phyloP scores from a whole-genome alignment of 495 filamentous ascomycete species.

The Parathielavia appendiculata region DNA sequence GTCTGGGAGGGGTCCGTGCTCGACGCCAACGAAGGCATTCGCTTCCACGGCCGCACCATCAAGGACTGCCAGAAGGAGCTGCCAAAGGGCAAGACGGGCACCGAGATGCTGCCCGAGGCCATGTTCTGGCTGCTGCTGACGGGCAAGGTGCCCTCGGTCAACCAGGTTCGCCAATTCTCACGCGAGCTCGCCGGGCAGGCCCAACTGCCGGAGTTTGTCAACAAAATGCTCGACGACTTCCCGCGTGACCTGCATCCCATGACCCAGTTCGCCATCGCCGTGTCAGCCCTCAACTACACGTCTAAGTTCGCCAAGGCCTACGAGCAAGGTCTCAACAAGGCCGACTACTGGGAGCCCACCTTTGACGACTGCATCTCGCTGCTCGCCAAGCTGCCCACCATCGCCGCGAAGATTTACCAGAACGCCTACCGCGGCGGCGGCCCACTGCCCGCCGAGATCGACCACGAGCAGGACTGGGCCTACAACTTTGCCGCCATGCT shows the following conservation, averaged over 20 bases:
- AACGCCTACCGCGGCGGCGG: slow-evolving; percentile 75
- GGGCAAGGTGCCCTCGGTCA: slow-evolving; percentile 77
- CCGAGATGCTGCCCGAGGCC: slow-evolving; percentile 98
- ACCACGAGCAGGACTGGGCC: slow-evolving; percentile 86
- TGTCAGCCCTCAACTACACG: slow-evolving; percentile 87
- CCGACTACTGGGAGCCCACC: slow-evolving; percentile 97
- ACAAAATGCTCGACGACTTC: slow-evolving; percentile 84
- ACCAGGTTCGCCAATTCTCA: slow-evolving; percentile 75
- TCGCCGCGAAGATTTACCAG: slow-evolving; percentile 96
- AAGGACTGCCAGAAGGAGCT: slow-evolving; percentile 93
- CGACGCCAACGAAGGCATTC: slow-evolving; percentile 93
- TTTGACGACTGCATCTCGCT: slow-evolving; percentile 94
- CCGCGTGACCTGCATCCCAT: slow-evolving; percentile 88
- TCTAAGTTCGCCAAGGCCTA: slow-evolving; percentile 91
- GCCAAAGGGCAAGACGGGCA: slow-evolving; percentile 86
- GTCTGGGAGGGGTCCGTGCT: slow-evolving; percentile 98
- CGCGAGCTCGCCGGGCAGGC: slow-evolving; percentile 83
- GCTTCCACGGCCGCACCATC: slow-evolving; percentile 96
- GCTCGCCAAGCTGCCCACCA: slow-evolving; percentile 91
- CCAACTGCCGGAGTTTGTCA: slow-evolving; percentile 74
- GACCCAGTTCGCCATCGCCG: slow-evolving; percentile 94
- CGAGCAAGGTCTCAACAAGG: slow-evolving; percentile 82
- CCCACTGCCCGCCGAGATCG: slow-evolving; percentile 68
- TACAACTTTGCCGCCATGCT: slow-evolving; percentile 98
- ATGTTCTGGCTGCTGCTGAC: slow-evolving; percentile 99